Evolutionary conservation across 495 filamentous ascomycete genomes (phyloP), one percentile per base, ranked within the genome.

Genomic region (Aspergillus panamensis): DNA sequence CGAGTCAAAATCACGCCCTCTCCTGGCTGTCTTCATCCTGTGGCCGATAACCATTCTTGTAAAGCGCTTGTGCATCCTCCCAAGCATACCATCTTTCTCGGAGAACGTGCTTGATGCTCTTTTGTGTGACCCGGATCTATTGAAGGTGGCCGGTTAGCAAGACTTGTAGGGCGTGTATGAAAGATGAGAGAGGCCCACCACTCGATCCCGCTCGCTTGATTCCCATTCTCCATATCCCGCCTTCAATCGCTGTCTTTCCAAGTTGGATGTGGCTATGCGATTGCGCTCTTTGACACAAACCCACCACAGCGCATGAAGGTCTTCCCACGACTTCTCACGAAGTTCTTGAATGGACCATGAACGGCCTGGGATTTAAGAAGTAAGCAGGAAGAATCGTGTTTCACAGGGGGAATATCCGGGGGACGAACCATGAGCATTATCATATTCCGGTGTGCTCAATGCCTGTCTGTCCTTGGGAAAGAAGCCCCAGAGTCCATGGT

Each of bases 401-500:
- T 10, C 10, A 47, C 6, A 48, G 7, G 51, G 31, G 39, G 20
- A 16, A 2, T 1, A 9, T 8, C 0, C 20, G 33, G 51, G 17
- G 6, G 42, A 72, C 75, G 62, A 69, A 88, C 86, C 93, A 70
- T 91, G 85, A 35, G 82, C 75, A 14, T 65, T 51, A 44, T 86
- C 83, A 61, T 90, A 85, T 16, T 82, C 79, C 2, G 92, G 92
- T 10, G 82, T 83, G 47, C 75, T 77, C 68, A 96, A 66, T 14
- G 85, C 71, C 62, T 81, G 81, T 48, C 79, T 80, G 51, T 85
- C 78, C 48, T 77, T 73, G 58, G 84, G 82, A 73, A 99, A 97
- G 74, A 99, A 99, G 0, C 80, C 86, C 87, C 88, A 97, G n/a
- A 99, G 86, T 35, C 90, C 92, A 73, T 99, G 94, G 55, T 94